Conservation (phyloP, 2,329 filamentous ascomycete genomes). For the Microdochium trichocladiopsis region DNA sequence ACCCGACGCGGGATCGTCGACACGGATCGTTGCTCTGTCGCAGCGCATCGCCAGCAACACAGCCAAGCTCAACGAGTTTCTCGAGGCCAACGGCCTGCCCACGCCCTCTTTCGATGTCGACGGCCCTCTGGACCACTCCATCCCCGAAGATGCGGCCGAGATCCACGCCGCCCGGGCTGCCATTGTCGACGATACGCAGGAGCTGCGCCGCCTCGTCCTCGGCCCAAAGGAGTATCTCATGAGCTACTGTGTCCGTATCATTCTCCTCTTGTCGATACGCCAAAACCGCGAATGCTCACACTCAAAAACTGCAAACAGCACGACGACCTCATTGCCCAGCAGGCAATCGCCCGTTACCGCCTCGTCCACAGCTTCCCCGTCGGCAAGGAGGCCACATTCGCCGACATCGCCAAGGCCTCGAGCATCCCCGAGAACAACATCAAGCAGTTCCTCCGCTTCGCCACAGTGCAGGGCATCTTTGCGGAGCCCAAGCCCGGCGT, state of each 20-base stretch:
- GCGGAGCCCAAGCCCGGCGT: conserved; percentile 7
- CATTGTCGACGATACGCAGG: conserved; percentile 11
- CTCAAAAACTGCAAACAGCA: conserved; percentile 4
- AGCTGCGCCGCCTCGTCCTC: conserved; percentile 11
- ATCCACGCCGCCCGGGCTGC: conserved; percentile 8
- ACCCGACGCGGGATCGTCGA: neutral
- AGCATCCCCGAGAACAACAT: conserved; percentile 8
- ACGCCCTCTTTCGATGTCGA: conserved; percentile 11
- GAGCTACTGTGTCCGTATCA: conserved; percentile 6
- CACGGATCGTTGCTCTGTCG: conserved; percentile 10
- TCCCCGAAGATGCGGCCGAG: conserved; percentile 7
- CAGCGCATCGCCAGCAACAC: conserved; percentile 8
- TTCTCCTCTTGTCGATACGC: neutral
- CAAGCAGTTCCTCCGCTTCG: neutral
- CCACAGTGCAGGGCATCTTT: conserved; percentile 6
- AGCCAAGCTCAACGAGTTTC: conserved; percentile 3
- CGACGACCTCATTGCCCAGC: conserved; percentile 14
- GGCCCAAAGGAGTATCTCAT: conserved; percentile 14
- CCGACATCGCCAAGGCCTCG: conserved; percentile 9
- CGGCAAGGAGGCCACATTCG: conserved; percentile 10
- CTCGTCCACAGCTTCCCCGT: conserved; percentile 14
- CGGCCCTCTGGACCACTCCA: conserved; percentile 4
- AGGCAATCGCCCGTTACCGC: conserved; percentile 13
- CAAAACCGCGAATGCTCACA: neutral
- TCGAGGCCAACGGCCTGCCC: conserved; percentile 6